Percentiles rank a stretch among this genome's conserved stretches.
Evolutionary conservation across 1,139 yeast species (phyloP).

Genomic region (Hansenula lynferdii): DNA sequence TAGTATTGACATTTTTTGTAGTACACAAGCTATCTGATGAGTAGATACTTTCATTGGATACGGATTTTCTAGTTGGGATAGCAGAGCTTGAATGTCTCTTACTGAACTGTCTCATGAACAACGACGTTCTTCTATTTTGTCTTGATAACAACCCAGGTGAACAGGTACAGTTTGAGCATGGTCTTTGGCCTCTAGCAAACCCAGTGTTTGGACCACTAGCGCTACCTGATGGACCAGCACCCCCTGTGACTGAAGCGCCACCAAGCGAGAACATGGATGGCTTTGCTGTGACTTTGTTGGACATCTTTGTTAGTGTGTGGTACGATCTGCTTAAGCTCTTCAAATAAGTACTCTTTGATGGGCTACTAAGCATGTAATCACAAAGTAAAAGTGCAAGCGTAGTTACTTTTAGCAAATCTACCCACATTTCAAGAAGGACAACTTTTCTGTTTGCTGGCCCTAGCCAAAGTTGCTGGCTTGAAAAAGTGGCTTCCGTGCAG

Average conservation of each 20-base stretch:
- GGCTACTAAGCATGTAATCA: too few relatives aligned
- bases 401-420: too few relatives aligned
- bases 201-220: constrained; percentile 8
- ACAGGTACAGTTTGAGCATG: constrained; percentile 74
- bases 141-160: constrained; percentile 76
- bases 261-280: constrained; percentile 22
- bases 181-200: constrained; percentile 26
- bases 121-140: constrained; percentile 49
- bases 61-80: constrained; percentile 18
- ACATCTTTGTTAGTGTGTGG: too few relatives aligned
- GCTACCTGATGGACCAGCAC: constrained; percentile 9
- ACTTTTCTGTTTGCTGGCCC: too few relatives aligned
- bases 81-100: constrained; percentile 11
- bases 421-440: too few relatives aligned
- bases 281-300: constrained; percentile 20
- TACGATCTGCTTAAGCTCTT: too few relatives aligned
- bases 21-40: constrained; percentile 32
- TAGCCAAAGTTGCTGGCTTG: too few relatives aligned
- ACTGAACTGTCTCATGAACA: constrained; percentile 41
- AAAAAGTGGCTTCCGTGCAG: too few relatives aligned
- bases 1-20: constrained; percentile 46
- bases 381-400: too few relatives aligned
- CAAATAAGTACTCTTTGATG: too few relatives aligned
- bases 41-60: constrained; percentile 29
- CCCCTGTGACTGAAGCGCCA: background rate